These are phyloP conservation scores for Clonostachys rhizophaga DNA, from an alignment of 2,329 filamentous ascomycete genomes.

Conservation along the genomic window DNA sequence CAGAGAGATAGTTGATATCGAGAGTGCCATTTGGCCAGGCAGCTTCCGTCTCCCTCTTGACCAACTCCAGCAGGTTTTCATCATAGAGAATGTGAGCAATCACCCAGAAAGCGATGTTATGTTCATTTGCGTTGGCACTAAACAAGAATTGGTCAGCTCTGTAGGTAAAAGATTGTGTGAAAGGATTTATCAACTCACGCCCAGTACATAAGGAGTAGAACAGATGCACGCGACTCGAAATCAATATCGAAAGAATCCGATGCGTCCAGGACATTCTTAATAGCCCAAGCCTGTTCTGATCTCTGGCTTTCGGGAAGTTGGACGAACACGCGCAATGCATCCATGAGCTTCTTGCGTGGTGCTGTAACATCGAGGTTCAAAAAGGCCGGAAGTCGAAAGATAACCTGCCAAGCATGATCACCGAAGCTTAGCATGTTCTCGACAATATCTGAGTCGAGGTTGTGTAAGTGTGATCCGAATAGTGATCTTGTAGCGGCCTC, in stretches of 20 bases:
- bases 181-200: not conserved
- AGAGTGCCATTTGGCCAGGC: not conserved
- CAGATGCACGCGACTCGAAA: not conserved
- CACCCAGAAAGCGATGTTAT: not conserved
- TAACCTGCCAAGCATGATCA: not conserved
- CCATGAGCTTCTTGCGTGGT: not conserved
- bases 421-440: not conserved
- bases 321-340: not conserved
- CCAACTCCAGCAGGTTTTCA: not conserved
- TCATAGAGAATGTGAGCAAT: not conserved
- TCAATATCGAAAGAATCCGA: not conserved
- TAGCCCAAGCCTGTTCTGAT: not conserved
- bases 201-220: not conserved
- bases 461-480: slow-evolving; percentile 2
- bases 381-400: not conserved
- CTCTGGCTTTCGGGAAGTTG: not conserved
- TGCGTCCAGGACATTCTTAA: not conserved
- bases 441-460: not conserved
- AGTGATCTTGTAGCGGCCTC: slow-evolving; percentile 4
- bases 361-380: not conserved
- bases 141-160: not conserved
- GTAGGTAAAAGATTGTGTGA: not conserved
- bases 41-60: not conserved
- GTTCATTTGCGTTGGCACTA: not conserved
- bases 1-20: not conserved